Conservation (phyloP, 1,284 basidiomycete species). For the Takashimella koratensis region DNA sequence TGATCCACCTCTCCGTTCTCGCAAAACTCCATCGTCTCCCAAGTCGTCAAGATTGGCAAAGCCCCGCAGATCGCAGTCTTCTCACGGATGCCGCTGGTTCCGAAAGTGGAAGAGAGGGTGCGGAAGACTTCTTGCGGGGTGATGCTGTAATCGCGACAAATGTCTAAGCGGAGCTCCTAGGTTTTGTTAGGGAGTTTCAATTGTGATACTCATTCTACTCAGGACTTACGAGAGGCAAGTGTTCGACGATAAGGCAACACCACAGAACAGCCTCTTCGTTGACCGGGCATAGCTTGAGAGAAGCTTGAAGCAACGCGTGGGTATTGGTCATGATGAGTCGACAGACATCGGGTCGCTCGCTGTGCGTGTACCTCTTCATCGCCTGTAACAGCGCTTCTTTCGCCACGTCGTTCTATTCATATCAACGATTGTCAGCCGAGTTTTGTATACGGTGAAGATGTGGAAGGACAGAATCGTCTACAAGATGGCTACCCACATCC, state of each 20-base stretch:
- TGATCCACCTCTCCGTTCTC: constrained; percentile 8
- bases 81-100: constrained; percentile 6
- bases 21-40: constrained; percentile 25
- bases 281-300: constrained; percentile 20
- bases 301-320: constrained; percentile 25
- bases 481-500: constrained; percentile 15
- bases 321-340: constrained; percentile 27
- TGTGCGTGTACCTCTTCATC: constrained; percentile 26
- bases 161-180: constrained; percentile 26
- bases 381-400: constrained; percentile 26
- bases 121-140: constrained; percentile 20
- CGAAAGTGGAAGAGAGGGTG: constrained; percentile 13
- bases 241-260: constrained; percentile 33
- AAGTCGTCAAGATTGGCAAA: constrained; percentile 31
- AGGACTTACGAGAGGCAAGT: constrained; percentile 31
- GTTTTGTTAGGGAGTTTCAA: neutral
- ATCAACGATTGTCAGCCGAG: neutral
- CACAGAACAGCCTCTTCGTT: constrained; percentile 23
- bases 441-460: neutral
- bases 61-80: constrained; percentile 23
- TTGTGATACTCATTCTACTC: neutral
- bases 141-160: constrained; percentile 12
- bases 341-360: constrained; percentile 20
- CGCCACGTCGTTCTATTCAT: constrained; percentile 20
- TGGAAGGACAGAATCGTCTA: neutral